Percentiles rank a stretch among this genome's conserved stretches.
Evolutionary conservation across 306 rosid genomes (phyloP).

Genomic region (Malus domestica): ASM211411v1 NC_041789.1:17781001-17781500

Average conservation of each 20-base stretch:
- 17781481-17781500: neutral
- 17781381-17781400: no score
- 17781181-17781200: neutral
- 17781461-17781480: neutral
- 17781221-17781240: neutral
- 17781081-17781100: neutral
- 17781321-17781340: neutral
- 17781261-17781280: neutral
- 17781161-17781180: neutral
- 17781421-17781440: neutral
- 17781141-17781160: neutral
- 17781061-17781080: neutral
- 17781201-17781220: neutral
- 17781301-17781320: neutral
- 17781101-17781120: neutral
- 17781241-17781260: neutral
- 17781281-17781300: neutral
- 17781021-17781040: no score
- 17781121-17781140: neutral
- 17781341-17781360: neutral
- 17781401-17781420: no score
- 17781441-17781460: neutral
- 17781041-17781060: neutral
- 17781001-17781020: no score
- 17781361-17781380: neutral